These are phyloP conservation scores for Calocybe indica DNA, from an alignment of 768 basidiomycete genomes.

Conservation along the genomic window DNA sequence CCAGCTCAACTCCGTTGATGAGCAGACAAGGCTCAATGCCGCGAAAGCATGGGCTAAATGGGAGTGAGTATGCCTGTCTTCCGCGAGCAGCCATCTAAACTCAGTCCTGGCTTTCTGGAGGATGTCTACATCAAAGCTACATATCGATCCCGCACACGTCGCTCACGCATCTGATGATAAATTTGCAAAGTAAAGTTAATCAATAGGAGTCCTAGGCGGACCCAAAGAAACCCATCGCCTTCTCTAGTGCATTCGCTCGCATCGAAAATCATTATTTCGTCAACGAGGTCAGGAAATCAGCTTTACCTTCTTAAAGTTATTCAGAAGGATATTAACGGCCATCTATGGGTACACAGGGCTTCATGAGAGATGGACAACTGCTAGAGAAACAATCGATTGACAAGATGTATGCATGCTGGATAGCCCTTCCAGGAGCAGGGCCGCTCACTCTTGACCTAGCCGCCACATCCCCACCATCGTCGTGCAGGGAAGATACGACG, in stretches of 20 bases:
- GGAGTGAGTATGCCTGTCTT: slow-evolving; percentile 55
- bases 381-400: slow-evolving; percentile 79
- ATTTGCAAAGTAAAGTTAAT: slow-evolving; percentile 60
- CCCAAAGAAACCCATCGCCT: background rate
- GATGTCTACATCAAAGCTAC: slow-evolving; percentile 77
- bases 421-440: background rate
- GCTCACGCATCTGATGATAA: slow-evolving; percentile 64
- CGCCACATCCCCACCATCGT: slow-evolving; percentile 83
- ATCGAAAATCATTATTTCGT: slow-evolving; percentile 93
- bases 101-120: slow-evolving; percentile 28
- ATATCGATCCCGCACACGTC: slow-evolving; percentile 62
- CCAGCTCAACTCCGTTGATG: slow-evolving; percentile 69
- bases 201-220: slow-evolving; percentile 2
- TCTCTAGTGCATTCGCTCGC: slow-evolving; percentile 68
- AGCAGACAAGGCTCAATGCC: slow-evolving; percentile 55
- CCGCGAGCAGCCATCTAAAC: background rate
- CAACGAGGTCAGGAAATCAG: slow-evolving; percentile 48
- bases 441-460: slow-evolving; percentile 29
- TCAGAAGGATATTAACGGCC: too few relatives aligned
- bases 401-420: slow-evolving; percentile 58
- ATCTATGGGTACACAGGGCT: slow-evolving; percentile 45
- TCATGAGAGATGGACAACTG: slow-evolving; percentile 85
- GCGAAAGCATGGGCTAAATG: slow-evolving; percentile 87
- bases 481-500: slow-evolving; percentile 86
- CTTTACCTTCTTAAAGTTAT: background rate